Evolutionary conservation across 2,329 filamentous ascomycete species (phyloP).

Genomic region (Cercospora zeina): DNA sequence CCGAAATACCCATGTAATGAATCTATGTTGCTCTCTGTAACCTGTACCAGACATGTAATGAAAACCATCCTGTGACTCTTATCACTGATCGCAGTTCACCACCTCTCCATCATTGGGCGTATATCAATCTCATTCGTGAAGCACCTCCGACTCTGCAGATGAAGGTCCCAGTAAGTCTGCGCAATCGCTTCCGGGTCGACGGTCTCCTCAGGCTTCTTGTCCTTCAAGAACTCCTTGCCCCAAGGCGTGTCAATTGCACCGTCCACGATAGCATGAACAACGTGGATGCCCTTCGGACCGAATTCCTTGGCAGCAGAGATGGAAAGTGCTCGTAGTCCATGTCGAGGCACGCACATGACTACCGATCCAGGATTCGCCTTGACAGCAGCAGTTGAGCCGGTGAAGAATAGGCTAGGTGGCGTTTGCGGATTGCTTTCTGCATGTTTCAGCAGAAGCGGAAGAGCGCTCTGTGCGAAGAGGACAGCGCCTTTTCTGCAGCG

Average conservation of each 20-base stretch:
- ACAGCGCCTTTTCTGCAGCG: conserved; percentile 63
- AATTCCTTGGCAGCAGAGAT: conserved; percentile 80
- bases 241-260: conserved; percentile 78
- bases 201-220: conserved; percentile 61
- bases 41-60: not conserved
- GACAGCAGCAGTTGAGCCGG: conserved; percentile 76
- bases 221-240: conserved; percentile 59
- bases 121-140: conserved; percentile 81
- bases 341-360: conserved; percentile 63
- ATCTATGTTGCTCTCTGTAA: not conserved
- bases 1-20: not conserved
- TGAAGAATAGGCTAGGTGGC: conserved; percentile 80
- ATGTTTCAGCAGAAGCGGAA: conserved; percentile 68
- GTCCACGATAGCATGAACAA: conserved; percentile 72
- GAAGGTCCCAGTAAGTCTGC: conserved; percentile 79
- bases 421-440: conserved; percentile 53
- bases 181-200: conserved; percentile 79
- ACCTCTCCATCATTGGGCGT: conserved; percentile 78
- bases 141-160: conserved; percentile 72
- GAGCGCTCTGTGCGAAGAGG: conserved; percentile 67
- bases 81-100: conserved; percentile 46
- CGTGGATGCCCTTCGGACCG: conserved; percentile 77
- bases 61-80: not conserved
- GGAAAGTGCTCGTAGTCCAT: conserved; percentile 54
- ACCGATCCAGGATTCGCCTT: conserved; percentile 60